Evolutionary conservation across 2,329 filamentous ascomycete species (phyloP).

Genomic region (Ascosphaera apis): DNA sequence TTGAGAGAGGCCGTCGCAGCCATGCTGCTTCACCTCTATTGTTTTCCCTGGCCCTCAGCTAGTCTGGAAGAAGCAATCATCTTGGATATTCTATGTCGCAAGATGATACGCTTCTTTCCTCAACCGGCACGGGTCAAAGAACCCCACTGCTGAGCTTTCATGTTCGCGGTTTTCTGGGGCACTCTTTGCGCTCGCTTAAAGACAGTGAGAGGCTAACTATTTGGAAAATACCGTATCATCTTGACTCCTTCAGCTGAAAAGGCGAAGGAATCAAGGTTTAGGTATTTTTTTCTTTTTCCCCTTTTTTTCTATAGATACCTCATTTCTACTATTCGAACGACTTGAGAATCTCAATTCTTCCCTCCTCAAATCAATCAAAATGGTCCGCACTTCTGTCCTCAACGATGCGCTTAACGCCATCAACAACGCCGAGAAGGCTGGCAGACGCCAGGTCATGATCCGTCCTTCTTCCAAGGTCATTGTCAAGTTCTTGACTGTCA

Average conservation of each 20-base stretch:
- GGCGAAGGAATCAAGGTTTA: no score
- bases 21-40: not conserved
- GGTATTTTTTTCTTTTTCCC: conserved; percentile 1
- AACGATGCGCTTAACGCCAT: conserved; percentile 98
- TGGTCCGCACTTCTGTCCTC: conserved; percentile 98
- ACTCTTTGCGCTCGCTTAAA: conserved; percentile 39
- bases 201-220: conserved; percentile 41
- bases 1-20: not conserved
- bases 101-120: conserved; percentile 22
- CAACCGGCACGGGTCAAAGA: conserved; percentile 39
- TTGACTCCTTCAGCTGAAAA: no score
- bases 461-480: conserved; percentile 98
- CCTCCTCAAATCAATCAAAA: conserved; percentile 44
- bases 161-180: conserved; percentile 20
- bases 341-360: conserved; percentile 26
- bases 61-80: conserved; percentile 23
- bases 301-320: conserved; percentile 30
- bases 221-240: conserved; percentile 7
- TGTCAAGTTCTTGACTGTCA: conserved; percentile 95
- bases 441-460: conserved; percentile 98
- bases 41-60: conserved; percentile 17
- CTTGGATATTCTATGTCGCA: conserved; percentile 6
- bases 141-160: conserved; percentile 28
- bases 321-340: conserved; percentile 21
- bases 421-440: conserved; percentile 99